Percentiles rank a stretch among this genome's conserved stretches.
phyloP scores from a whole-genome alignment of 768 basidiomycete genomes.

The Pilatotrama ljubarskyi region DNA sequence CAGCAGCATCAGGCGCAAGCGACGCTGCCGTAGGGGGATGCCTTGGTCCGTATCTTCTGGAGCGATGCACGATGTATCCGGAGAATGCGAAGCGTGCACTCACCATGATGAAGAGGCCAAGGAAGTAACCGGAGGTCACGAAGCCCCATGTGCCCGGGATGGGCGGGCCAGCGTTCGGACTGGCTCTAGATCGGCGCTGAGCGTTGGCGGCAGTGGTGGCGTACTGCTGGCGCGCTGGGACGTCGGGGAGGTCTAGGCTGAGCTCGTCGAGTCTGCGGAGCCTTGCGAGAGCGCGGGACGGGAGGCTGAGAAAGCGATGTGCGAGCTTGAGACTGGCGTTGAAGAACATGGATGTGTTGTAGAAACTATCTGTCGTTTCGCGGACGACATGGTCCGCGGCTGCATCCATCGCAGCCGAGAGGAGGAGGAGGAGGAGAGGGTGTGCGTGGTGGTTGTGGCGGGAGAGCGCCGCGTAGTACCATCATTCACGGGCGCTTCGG shows the following conservation, averaged over 20 bases:
- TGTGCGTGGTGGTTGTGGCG: not conserved
- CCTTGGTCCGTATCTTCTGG: too few species aligned
- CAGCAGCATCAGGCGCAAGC: too few species aligned
- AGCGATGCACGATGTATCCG: too few species aligned
- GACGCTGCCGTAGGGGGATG: too few species aligned
- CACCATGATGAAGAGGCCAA: constrained; percentile 68
- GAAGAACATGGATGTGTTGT: constrained; percentile 20
- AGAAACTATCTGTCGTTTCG: constrained; percentile 8
- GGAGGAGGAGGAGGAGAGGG: not conserved
- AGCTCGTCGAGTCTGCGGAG: constrained; percentile 39
- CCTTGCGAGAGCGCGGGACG: constrained; percentile 40
- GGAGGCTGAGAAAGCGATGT: constrained; percentile 40
- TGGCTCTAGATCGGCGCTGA: constrained; percentile 1
- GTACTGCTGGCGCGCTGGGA: not conserved
- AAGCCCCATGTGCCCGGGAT: constrained; percentile 71
- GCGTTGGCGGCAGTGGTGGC: not conserved
- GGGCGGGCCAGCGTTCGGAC: constrained; percentile 7
- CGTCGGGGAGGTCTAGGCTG: constrained; percentile 4
- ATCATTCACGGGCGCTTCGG: not conserved
- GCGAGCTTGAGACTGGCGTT: constrained; percentile 29
- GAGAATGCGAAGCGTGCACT: constrained; percentile 18
- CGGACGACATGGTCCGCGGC: not conserved
- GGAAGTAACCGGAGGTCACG: constrained; percentile 70
- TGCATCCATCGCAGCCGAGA: not conserved
- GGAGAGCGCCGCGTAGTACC: not conserved